A percentile compares a stretch with the other conserved stretches of the same genome.
These are phyloP conservation scores for Polychaeton citri DNA, from an alignment of 2,329 filamentous ascomycete species.

Conservation along the genomic window DNA sequence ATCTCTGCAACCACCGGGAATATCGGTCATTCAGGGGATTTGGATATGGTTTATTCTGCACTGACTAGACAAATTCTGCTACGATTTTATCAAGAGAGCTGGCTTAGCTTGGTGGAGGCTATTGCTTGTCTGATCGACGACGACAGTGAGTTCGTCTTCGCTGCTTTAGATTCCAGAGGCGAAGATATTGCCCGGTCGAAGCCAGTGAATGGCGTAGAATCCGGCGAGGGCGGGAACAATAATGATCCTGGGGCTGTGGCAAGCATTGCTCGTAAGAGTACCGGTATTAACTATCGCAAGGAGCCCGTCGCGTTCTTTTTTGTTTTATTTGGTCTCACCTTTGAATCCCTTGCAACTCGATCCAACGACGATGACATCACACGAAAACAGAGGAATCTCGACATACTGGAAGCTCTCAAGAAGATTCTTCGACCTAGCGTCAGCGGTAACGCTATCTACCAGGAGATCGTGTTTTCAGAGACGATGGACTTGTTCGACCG, in stretches of 20 bases:
- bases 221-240: slow-evolving; percentile 45
- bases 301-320: slow-evolving; percentile 99
- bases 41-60: slow-evolving; percentile 90
- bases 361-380: slow-evolving; percentile 40
- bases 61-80: slow-evolving; percentile 87
- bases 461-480: slow-evolving; percentile 89
- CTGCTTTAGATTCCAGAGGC: slow-evolving; percentile 55
- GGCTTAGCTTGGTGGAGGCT: slow-evolving; percentile 91
- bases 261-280: slow-evolving; percentile 41
- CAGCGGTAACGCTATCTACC: slow-evolving; percentile 90
- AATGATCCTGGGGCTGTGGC: slow-evolving; percentile 6
- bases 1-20: slow-evolving; percentile 84
- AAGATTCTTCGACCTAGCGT: slow-evolving; percentile 92
- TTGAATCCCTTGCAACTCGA: slow-evolving; percentile 83
- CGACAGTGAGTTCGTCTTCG: slow-evolving; percentile 94
- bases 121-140: slow-evolving; percentile 96
- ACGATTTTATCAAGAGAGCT: slow-evolving; percentile 92
- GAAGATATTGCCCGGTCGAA: neutral
- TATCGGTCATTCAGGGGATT: slow-evolving; percentile 53
- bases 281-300: slow-evolving; percentile 93
- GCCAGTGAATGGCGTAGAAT: neutral
- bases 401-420: slow-evolving; percentile 80
- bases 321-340: slow-evolving; percentile 88
- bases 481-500: slow-evolving; percentile 93
- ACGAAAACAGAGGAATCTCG: slow-evolving; percentile 36